Base-by-base conservation (phyloP, 768 basidiomycete genomes). In the Auriscalpium orientale region DNA sequence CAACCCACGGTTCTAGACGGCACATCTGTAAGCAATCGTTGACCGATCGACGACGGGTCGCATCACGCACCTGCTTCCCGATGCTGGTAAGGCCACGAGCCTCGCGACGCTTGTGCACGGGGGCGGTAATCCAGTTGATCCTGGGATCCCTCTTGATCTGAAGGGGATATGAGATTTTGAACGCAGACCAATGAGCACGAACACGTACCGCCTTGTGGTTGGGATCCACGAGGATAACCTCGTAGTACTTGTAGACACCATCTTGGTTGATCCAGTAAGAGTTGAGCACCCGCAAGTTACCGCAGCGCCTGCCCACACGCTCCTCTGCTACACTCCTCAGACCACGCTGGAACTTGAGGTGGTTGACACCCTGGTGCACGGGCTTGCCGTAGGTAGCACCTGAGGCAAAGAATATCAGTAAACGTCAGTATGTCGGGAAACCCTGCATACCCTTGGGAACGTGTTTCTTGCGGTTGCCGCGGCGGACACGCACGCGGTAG, bases 231-330 rank as follows among this genome's bases (percentile, higher is more conserved):
- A 97, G 83, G 71, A 99, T 98, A 67, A 99, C 92, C 72, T 99
- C 97, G 77, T 85, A 99, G 79, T 97, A 98, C 73, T 95, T 97
- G 84, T 95, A 97, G 34, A 97, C 91, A 74, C 94, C 93, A 70
- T 98, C 94, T 76, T 95, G 93, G 76, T 98, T 98, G 68, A 99
- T 78, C 97, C 97, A 99, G 82, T 98, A 98, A 48, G 95, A 98
- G 78, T 95, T 97, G 67, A 97, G 71, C 62, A 99, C 97, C 55
- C 97, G 85, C 68, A 99, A 74, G 73, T 98, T 98, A 53, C 93
- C 94, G 69, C 97, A 99, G 64, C 95, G 83, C 69, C 83, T 85
- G 60, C 95, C 97, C 62, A 98, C 95, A 70, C 97, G 90, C 80
- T 98, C 97, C 78, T 99, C 97, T 50, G 97, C 97, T 56, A 87